phyloP scores from a whole-genome alignment of 2,329 filamentous ascomycete genomes.

The Arthroderma sp. region DNA sequence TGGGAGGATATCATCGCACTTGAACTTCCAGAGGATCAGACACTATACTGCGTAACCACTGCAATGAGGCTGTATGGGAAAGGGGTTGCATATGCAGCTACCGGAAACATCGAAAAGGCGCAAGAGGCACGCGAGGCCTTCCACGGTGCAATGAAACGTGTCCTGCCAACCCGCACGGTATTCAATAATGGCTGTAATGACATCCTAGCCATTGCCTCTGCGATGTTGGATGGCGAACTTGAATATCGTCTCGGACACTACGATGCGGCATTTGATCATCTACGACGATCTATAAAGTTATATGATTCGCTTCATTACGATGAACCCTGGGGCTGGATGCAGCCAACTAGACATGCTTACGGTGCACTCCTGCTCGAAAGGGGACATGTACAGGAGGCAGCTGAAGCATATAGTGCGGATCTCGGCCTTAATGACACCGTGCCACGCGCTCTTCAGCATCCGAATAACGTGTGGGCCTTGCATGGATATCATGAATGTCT shows the following conservation, averaged over 20 bases:
- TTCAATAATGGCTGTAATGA: slow-evolving; percentile 57
- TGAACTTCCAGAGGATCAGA: slow-evolving; percentile 43
- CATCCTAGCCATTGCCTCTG: slow-evolving; percentile 49
- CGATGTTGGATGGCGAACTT: slow-evolving; percentile 62
- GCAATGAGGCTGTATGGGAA: slow-evolving; percentile 58
- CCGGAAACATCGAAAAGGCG: slow-evolving; percentile 38
- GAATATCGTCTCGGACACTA: slow-evolving; percentile 54
- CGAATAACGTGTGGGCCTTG: slow-evolving; percentile 60
- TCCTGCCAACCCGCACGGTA: slow-evolving; percentile 50
- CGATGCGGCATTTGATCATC: slow-evolving; percentile 46
- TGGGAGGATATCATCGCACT: slow-evolving; percentile 56
- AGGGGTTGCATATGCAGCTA: slow-evolving; percentile 54
- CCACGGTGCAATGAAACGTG: slow-evolving; percentile 36
- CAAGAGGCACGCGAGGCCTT: slow-evolving; percentile 41
- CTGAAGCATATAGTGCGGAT: slow-evolving; percentile 48
- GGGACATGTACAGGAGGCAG: slow-evolving; percentile 45
- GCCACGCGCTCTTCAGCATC: slow-evolving; percentile 52
- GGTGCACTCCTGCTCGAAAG: slow-evolving; percentile 59
- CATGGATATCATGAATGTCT: slow-evolving; percentile 61
- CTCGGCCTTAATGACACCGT: slow-evolving; percentile 49
- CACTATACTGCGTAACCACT: slow-evolving; percentile 57
- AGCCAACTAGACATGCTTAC: slow-evolving; percentile 58
- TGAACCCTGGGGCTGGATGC: slow-evolving; percentile 73
- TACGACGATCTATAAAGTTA: slow-evolving; percentile 46
- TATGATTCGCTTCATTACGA: slow-evolving; percentile 57